phyloP scores from a whole-genome alignment of 2,329 filamentous ascomycete genomes.

The Amauroascus verrucosus region DNA sequence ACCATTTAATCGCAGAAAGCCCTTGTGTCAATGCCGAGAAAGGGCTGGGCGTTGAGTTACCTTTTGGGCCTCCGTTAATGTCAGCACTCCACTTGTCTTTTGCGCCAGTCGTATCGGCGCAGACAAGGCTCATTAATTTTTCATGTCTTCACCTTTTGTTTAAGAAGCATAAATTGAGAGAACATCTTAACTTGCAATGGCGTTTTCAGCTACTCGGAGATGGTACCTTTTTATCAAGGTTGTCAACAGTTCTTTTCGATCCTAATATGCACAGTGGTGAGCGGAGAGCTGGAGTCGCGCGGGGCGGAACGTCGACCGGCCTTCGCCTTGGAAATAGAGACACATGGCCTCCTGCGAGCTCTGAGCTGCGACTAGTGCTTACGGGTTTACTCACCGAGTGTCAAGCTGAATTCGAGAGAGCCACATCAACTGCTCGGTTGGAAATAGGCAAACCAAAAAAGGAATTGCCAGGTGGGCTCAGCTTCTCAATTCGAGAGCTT shows the following conservation, averaged over 20 bases:
- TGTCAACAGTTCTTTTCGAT: slow-evolving; percentile 77
- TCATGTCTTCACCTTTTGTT: slow-evolving; percentile 71
- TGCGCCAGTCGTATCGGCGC: slow-evolving; percentile 59
- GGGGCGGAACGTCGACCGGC: slow-evolving; percentile 64
- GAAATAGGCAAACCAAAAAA: slow-evolving; percentile 18
- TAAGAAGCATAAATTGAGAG: slow-evolving; percentile 56
- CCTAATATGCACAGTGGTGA: slow-evolving; percentile 72
- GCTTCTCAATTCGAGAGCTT: slow-evolving; percentile 77
- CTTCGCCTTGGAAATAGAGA: slow-evolving; percentile 70
- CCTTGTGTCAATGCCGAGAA: slow-evolving; percentile 18
- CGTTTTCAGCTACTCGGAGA: slow-evolving; percentile 78
- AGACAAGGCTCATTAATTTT: slow-evolving; percentile 66
- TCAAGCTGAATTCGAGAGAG: slow-evolving; percentile 38
- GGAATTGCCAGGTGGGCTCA: slow-evolving; percentile 57
- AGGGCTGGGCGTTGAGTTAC: slow-evolving; percentile 12
- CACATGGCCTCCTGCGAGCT: slow-evolving; percentile 87
- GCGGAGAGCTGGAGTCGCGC: slow-evolving; percentile 56
- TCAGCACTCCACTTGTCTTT: slow-evolving; percentile 60
- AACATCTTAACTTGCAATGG: slow-evolving; percentile 64
- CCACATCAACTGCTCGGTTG: slow-evolving; percentile 12
- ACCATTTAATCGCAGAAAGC: slow-evolving; percentile 22
- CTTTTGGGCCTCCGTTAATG: slow-evolving; percentile 34
- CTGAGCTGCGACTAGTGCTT: slow-evolving; percentile 77
- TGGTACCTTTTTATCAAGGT: slow-evolving; percentile 66
- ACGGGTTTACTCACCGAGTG: slow-evolving; percentile 76